Percentiles rank a stretch among this genome's conserved stretches.
phyloP scores from a whole-genome alignment of 2,329 filamentous ascomycete species.

The Colletotrichum sp. region DNA sequence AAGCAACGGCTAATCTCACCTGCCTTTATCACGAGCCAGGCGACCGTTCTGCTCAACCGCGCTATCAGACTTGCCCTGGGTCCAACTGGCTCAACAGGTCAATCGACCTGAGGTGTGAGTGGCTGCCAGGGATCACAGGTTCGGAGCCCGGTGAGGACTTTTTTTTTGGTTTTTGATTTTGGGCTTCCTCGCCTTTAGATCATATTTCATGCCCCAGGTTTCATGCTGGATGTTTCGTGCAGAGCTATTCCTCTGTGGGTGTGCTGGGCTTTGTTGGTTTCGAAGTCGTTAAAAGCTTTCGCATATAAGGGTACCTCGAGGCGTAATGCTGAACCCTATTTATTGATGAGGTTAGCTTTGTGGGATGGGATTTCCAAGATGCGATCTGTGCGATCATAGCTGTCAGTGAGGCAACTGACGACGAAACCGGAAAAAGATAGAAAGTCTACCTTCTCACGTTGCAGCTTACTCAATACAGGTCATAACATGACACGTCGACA shows the following conservation, averaged over 20 bases:
- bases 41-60: neutral
- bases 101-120: neutral
- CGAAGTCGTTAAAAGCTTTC: neutral
- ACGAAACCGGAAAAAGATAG: no score
- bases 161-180: neutral
- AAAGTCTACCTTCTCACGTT: rapidly evolving
- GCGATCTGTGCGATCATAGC: rapidly evolving
- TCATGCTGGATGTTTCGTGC: neutral
- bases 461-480: neutral
- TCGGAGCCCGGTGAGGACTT: neutral
- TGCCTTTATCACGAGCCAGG: neutral
- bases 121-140: neutral
- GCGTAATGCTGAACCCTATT: rapidly evolving
- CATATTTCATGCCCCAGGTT: neutral
- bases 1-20: neutral
- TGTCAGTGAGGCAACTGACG: no score
- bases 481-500: neutral
- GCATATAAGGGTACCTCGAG: neutral
- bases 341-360: rapidly evolving
- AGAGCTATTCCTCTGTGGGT: rapidly evolving
- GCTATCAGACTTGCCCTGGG: neutral
- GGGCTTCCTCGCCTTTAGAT: neutral
- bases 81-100: neutral
- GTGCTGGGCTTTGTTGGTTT: neutral
- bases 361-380: rapidly evolving